Conservation (phyloP, 1,139 yeast species). For the Magnusiomyces fungicola region DNA sequence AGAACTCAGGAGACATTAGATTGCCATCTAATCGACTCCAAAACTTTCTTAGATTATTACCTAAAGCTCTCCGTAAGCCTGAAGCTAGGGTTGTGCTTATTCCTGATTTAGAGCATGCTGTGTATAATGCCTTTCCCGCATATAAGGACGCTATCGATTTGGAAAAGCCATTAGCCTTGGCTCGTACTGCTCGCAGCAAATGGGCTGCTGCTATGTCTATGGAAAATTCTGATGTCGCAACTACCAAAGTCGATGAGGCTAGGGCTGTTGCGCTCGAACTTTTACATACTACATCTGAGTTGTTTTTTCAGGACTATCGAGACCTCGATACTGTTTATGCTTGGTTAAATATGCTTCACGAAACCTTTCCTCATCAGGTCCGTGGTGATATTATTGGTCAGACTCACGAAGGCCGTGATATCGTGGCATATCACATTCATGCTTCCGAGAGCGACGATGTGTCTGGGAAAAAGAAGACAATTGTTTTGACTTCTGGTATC, state of each 20-base stretch:
- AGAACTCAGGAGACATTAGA: slow-evolving; percentile 28
- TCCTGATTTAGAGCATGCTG: slow-evolving; percentile 29
- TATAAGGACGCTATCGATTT: not conserved
- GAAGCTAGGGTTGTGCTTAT: slow-evolving; percentile 22
- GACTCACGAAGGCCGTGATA: slow-evolving; percentile 65
- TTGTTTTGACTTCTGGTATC: slow-evolving; percentile 74
- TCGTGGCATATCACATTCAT: slow-evolving; percentile 58
- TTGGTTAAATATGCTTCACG: slow-evolving; percentile 57
- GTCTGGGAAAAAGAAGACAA: slow-evolving; percentile 46
- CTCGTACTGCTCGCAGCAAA: not conserved
- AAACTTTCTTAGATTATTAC: slow-evolving; percentile 27
- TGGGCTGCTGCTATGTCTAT: not conserved
- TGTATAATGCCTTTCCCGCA: slow-evolving; percentile 24
- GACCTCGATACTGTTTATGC: slow-evolving; percentile 60
- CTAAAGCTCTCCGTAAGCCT: slow-evolving; percentile 24
- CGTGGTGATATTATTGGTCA: slow-evolving; percentile 60
- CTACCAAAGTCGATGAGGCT: slow-evolving; percentile 7
- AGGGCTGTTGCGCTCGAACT: not conserved
- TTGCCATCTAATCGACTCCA: slow-evolving; percentile 22
- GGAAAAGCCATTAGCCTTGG: not conserved
- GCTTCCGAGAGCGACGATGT: slow-evolving; percentile 36
- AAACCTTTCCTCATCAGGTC: slow-evolving; percentile 50
- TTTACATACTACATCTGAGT: slow-evolving; percentile 17
- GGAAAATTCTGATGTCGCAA: slow-evolving; percentile 3
- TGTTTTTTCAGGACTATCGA: slow-evolving; percentile 65